These are phyloP conservation scores for Pisolithus thermaeus DNA, from an alignment of 1,284 basidiomycete genomes.

Conservation along the genomic window DNA sequence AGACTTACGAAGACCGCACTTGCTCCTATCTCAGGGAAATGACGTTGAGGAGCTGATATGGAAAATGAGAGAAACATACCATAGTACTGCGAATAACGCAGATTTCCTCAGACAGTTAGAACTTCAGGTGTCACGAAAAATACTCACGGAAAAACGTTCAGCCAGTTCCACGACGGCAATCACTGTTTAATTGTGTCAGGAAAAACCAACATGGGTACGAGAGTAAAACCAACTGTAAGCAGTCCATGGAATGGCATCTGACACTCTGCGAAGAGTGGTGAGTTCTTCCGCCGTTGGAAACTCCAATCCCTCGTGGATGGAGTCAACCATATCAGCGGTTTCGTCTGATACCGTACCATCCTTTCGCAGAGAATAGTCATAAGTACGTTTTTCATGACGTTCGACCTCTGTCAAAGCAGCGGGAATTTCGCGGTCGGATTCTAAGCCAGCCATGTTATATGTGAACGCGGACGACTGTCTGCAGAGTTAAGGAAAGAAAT, in stretches of 20 bases:
- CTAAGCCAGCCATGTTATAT: constrained; percentile 5
- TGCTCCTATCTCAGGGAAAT: constrained; percentile 47
- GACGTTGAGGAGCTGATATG: constrained; percentile 1
- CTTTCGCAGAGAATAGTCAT: constrained; percentile 13
- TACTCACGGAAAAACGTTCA: constrained; percentile 67
- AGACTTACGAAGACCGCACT: constrained; percentile 58
- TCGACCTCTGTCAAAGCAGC: constrained; percentile 4
- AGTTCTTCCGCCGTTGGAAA: constrained; percentile 70
- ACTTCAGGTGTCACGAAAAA: not conserved
- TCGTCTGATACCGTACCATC: constrained; percentile 1
- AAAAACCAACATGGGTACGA: constrained; percentile 11
- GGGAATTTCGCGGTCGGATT: constrained; percentile 4
- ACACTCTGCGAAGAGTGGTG: constrained; percentile 52
- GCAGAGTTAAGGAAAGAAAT: not conserved
- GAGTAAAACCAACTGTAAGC: constrained; percentile 49
- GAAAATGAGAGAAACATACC: constrained; percentile 18
- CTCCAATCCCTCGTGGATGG: constrained; percentile 50
- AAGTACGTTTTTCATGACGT: constrained; percentile 2
- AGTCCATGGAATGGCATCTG: constrained; percentile 59
- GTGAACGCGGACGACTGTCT: not conserved
- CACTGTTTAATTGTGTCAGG: constrained; percentile 34
- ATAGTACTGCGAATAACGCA: constrained; percentile 30
- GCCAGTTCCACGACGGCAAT: constrained; percentile 69
- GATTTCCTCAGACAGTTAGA: not conserved
- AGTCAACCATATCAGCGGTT: constrained; percentile 29